Evolutionary conservation across 352 stramenopile genomes (phyloP).

Genomic region (Phytopythium aichiense): DNA sequence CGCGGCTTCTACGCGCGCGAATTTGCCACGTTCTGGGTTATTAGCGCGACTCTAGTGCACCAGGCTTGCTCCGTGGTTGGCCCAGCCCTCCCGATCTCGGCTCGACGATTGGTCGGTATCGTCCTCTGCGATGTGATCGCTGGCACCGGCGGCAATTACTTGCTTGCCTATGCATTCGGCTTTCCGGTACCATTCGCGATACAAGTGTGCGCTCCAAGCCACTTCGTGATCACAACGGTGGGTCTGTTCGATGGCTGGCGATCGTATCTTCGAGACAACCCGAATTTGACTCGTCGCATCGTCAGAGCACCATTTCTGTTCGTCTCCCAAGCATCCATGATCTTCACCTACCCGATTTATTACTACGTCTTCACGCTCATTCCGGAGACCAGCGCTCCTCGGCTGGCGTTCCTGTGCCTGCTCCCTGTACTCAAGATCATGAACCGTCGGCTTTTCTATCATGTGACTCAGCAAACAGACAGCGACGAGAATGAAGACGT

Average conservation of each 20-base stretch:
- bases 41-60: background rate
- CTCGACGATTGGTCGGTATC: constrained; percentile 6
- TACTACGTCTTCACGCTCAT: constrained; percentile 17
- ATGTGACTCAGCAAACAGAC: constrained; percentile 16
- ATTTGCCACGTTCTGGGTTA: constrained; percentile 1
- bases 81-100: constrained; percentile 10
- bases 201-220: constrained; percentile 7
- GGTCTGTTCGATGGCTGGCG: constrained; percentile 5
- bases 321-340: constrained; percentile 7
- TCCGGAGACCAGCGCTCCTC: background rate
- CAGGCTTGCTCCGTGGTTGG: constrained; percentile 2
- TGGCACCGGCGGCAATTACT: constrained; percentile 4
- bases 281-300: constrained; percentile 1
- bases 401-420: constrained; percentile 16
- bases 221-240: constrained; percentile 10
- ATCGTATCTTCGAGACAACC: constrained; percentile 3
- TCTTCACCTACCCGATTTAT: constrained; percentile 20
- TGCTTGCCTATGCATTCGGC: constrained; percentile 8
- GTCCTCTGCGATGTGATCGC: constrained; percentile 5
- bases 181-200: constrained; percentile 17
- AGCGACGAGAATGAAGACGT: constrained; percentile 13
- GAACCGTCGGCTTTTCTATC: constrained; percentile 19
- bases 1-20: constrained; percentile 14
- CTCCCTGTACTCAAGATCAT: constrained; percentile 29
- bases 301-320: constrained; percentile 6